These are phyloP conservation scores for Pisolithus tinctorius DNA, from an alignment of 768 basidiomycete species.

Conservation along the genomic window DNA sequence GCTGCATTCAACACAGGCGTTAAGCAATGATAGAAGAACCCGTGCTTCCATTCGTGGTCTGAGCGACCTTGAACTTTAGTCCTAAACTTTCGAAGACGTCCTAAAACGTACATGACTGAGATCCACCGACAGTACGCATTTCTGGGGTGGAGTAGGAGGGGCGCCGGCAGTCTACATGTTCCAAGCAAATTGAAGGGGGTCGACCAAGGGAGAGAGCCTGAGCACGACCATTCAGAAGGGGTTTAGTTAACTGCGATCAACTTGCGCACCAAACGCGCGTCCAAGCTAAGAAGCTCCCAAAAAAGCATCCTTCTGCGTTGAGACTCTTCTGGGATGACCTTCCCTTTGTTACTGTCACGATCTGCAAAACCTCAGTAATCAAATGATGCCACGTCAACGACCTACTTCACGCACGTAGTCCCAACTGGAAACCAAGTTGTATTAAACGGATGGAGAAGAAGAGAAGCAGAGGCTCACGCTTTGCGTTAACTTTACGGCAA, in stretches of 20 bases:
- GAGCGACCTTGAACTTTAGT: slow-evolving; percentile 9
- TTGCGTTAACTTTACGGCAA: slow-evolving; percentile 66
- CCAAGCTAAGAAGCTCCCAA: slow-evolving; percentile 70
- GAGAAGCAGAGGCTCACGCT: slow-evolving; percentile 41
- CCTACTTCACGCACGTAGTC: slow-evolving; percentile 47
- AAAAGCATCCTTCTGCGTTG: slow-evolving; percentile 64
- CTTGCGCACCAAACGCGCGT: slow-evolving; percentile 54
- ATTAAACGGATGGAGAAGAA: background rate
- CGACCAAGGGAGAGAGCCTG: slow-evolving; percentile 67
- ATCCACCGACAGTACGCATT: slow-evolving; percentile 23
- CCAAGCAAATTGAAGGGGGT: slow-evolving; percentile 59
- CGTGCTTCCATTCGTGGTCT: slow-evolving; percentile 71
- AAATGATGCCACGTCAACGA: slow-evolving; percentile 4
- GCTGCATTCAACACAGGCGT: slow-evolving; percentile 56
- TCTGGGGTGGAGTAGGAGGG: slow-evolving; percentile 27
- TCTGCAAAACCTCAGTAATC: slow-evolving; percentile 37
- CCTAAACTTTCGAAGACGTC: slow-evolving; percentile 1
- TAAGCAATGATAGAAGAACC: slow-evolving; percentile 57
- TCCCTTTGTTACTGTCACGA: slow-evolving; percentile 57
- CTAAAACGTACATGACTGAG: slow-evolving; percentile 22
- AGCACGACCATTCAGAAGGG: slow-evolving; percentile 1
- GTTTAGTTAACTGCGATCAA: slow-evolving; percentile 6
- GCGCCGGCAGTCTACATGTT: slow-evolving; percentile 56
- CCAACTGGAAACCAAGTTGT: slow-evolving; percentile 40
- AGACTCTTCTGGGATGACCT: slow-evolving; percentile 65